These are phyloP conservation scores for Dipteronia dyeriana DNA, from an alignment of 345 rosid species.

Conservation along the genomic window DNA sequence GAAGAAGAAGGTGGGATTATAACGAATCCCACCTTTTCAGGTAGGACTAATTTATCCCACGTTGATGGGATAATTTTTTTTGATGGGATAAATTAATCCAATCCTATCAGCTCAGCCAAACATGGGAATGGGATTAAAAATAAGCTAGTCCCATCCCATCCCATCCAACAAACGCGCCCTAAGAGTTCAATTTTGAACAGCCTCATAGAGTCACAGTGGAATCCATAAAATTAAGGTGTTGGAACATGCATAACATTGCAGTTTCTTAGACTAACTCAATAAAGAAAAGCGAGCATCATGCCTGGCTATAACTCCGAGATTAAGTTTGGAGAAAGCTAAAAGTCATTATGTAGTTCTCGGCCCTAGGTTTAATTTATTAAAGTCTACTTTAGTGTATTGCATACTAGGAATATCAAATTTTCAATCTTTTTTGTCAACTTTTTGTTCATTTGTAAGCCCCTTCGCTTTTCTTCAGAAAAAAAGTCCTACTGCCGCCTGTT, in stretches of 20 bases:
- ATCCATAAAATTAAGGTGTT: slow-evolving; percentile 3
- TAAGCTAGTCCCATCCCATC: too few relatives aligned
- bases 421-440: not conserved
- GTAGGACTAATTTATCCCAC: too few relatives aligned
- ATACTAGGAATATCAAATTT: not conserved
- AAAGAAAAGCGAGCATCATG: not conserved
- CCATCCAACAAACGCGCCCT: too few relatives aligned
- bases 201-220: not conserved
- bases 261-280: not conserved
- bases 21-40: too few relatives aligned
- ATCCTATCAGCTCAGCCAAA: too few relatives aligned
- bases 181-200: not conserved
- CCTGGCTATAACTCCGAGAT: not conserved
- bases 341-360: not conserved
- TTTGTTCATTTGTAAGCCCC: not conserved
- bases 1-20: too few relatives aligned
- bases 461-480: not conserved
- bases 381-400: not conserved
- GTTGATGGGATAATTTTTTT: too few relatives aligned
- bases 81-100: too few relatives aligned
- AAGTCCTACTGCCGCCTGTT: not conserved
- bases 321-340: too few relatives aligned
- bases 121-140: too few relatives aligned
- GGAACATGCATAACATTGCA: not conserved
- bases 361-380: not conserved